Base-by-base conservation (phyloP, 306 rosid genomes). In the Quercus engelmannii region DNA sequence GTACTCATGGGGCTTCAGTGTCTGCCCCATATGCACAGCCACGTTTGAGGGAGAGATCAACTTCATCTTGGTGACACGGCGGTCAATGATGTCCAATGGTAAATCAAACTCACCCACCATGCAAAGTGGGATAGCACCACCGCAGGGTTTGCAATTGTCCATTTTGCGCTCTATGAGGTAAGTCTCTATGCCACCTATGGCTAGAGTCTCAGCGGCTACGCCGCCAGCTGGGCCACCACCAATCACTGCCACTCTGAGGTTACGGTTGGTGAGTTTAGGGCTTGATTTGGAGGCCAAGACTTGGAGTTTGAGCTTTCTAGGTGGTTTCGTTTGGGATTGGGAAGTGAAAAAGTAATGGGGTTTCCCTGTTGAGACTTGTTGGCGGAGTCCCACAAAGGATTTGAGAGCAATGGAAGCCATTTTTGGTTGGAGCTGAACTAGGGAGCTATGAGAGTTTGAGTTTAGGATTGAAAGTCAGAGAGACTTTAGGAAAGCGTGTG, bases 41-140 rank as follows among this genome's bases (percentile, higher is more conserved):
- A 96, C 98, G 61, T 96, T 96, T 19, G 99, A 96, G 74, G 98
- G 99, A 15, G 99, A 96, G 3, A 96, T 91, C 99, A 96, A 91
- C 92, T 95, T 93, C 99, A 95, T 95, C 85, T 91, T 93, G 2
- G 98, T 95, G 19, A 95, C 99, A 6, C 92, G 88, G 2, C 99
- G 97, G 91, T 95, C 98, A 0, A 95, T 95, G 80, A 95, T 88
- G 75, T 93, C 98, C 70, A 93, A 30, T 5, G 98, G 98, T 0
- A 95, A 79, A 73, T 95, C 96, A 65, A 96, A 96, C 78, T 96
- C 99, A 0, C 99, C 98, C 3, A 96, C 97, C 98, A 96, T 96
- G 78, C 99, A 96, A 0, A 96, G 92, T 13, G 99, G 99, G 65
- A 96, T 96, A 13, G 98, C 99, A 2, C 99, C 99, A 3, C 98